Base-by-base conservation (phyloP, 2,329 filamentous ascomycete species). In the Aspergillus brunneoviolaceus region DNA sequence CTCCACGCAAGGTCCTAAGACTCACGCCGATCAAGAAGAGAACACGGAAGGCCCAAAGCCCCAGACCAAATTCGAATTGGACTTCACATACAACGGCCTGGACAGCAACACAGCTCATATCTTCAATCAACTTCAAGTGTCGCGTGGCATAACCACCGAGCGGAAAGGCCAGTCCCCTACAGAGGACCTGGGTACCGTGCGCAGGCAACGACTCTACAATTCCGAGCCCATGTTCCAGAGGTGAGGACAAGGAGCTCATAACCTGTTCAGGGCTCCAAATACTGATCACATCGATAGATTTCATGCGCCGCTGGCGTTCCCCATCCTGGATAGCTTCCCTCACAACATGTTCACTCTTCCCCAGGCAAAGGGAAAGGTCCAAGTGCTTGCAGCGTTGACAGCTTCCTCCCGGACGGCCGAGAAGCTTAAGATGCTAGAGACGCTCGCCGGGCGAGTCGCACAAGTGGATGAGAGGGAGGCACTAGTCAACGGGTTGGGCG, bases 271-370 rank as follows among this genome's bases (percentile, higher is more conserved):
- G 14, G 27, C 14, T 16, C 27, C 19, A 16, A 14, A 16, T 21
- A 29, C 47, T 49, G 51, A 33, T 19, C 10, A 21, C 2, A 19
- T 51, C 35, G 50, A 25, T 63, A 79, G 76, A 53, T 77, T 73
- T 60, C 61, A 73, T 45, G 72, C 73, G 33, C 65, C 72, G 21
- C 80, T 94, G 7, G 79, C 84, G 1, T 95, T 92, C 70, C 92
- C 94, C 1, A 71, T 93, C 29, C 82, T 96, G 35, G 88, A 95
- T 71, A 96, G 92, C 73, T 97, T 90, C 71, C 95, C 95, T 0
- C 79, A 65, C n/a, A 67, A 80, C 31, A 89, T 97, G 57, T 92
- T 93, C 74, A 72, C 81, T 19, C 76, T 81, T 55, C 72, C 54
- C 25, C 68, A 81, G 60, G 60, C 70, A 72, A 60, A 63, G 72